phyloP scores from a whole-genome alignment of 2,329 filamentous ascomycete genomes.

The Aureobasidium lini region DNA sequence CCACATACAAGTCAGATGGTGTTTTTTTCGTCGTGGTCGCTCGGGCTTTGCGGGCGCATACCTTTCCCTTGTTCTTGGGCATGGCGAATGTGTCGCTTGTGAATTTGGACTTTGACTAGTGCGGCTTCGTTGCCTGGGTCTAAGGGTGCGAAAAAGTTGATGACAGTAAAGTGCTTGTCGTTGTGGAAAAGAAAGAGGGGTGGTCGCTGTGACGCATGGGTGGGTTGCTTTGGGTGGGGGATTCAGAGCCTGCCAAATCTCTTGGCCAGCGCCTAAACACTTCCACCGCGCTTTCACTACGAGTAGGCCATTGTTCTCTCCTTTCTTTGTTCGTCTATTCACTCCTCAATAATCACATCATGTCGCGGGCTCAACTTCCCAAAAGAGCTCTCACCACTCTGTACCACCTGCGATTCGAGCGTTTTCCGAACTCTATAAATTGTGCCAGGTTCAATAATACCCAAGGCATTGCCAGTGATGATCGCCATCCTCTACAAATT shows the following conservation, averaged over 20 bases:
- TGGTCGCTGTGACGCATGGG: slow-evolving; percentile 4
- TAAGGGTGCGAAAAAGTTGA: slow-evolving; percentile 6
- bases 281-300: neutral
- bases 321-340: neutral
- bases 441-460: slow-evolving; percentile 22
- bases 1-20: slow-evolving; percentile 22
- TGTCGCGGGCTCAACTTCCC: neutral
- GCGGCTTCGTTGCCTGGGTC: slow-evolving; percentile 20
- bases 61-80: slow-evolving; percentile 99
- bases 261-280: slow-evolving; percentile 10
- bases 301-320: neutral
- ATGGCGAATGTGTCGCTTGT: slow-evolving; percentile 47
- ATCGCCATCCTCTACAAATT: slow-evolving; percentile 27
- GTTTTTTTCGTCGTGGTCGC: slow-evolving; percentile 14
- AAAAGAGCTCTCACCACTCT: neutral
- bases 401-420: slow-evolving; percentile 16
- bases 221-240: slow-evolving; percentile 1
- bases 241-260: slow-evolving; percentile 10
- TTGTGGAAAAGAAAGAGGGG: slow-evolving; percentile 9
- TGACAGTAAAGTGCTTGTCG: neutral
- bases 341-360: neutral
- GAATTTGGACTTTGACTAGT: slow-evolving; percentile 14
- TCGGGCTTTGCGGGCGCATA: slow-evolving; percentile 33
- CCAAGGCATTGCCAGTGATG: slow-evolving; percentile 19
- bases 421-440: slow-evolving; percentile 21